A percentile compares a stretch with the other conserved stretches of the same genome.
These are phyloP conservation scores for Rhizophora apiculata DNA, from an alignment of 345 rosid genomes.

Conservation along the genomic window DNA sequence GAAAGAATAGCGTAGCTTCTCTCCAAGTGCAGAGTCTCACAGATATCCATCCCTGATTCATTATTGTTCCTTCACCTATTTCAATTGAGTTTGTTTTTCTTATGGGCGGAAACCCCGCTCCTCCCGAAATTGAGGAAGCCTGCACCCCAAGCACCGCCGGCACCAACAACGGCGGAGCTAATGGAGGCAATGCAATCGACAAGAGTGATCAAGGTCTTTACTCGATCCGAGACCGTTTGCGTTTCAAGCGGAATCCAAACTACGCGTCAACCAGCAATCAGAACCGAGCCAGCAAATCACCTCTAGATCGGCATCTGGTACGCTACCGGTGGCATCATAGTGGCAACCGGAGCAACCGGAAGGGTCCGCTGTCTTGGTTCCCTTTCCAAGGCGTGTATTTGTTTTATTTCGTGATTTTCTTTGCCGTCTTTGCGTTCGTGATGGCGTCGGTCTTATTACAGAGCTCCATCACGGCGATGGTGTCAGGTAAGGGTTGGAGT, in stretches of 20 bases:
- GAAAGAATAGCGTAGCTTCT: no score
- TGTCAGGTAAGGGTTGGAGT: constrained; percentile 51
- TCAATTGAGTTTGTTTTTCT: neutral
- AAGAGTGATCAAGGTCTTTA: constrained; percentile 28
- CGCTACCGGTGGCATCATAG: constrained; percentile 38
- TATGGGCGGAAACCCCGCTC: constrained; percentile 50
- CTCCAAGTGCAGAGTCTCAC: neutral
- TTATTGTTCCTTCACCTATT: no score
- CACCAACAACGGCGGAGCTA: constrained; percentile 12
- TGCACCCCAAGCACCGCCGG: constrained; percentile 13
- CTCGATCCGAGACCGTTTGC: constrained; percentile 68
- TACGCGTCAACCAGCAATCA: constrained; percentile 18
- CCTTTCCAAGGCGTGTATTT: constrained; percentile 62
- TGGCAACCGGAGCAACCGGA: constrained; percentile 46
- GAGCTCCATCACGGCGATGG: constrained; percentile 57
- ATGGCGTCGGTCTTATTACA: constrained; percentile 74
- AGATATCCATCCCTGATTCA: neutral
- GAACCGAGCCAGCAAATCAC: constrained; percentile 35
- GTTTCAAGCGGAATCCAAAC: constrained; percentile 50
- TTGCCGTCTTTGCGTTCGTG: constrained; percentile 65
- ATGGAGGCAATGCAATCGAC: constrained; percentile 8
- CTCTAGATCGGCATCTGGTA: constrained; percentile 40
- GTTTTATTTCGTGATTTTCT: constrained; percentile 51
- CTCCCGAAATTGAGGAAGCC: constrained; percentile 41
- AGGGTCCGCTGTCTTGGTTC: constrained; percentile 45